A percentile compares a stretch with the other conserved stretches of the same genome.
Evolutionary conservation across 257 asterid genomes (phyloP).

Genomic region (Solanum piurae): DNA sequence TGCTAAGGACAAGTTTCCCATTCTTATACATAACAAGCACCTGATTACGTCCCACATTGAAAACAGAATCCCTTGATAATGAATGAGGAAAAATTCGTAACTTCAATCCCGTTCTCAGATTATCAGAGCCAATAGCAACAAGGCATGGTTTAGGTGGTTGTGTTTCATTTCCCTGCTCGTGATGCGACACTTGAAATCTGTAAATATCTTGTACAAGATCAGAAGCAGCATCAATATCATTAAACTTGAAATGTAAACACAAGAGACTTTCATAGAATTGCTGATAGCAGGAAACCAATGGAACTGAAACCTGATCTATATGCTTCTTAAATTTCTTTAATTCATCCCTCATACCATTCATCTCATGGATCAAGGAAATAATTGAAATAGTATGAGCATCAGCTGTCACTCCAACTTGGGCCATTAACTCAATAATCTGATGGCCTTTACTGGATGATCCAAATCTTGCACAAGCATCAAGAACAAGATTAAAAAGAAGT

Average conservation of each 20-base stretch:
- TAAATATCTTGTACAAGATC: conserved; percentile 43
- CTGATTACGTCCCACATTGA: conserved; percentile 25
- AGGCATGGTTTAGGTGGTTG: conserved; percentile 20
- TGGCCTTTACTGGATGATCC: conserved; percentile 56
- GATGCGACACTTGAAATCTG: conserved; percentile 3
- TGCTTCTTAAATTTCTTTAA: conserved; percentile 48
- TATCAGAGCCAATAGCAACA: conserved; percentile 58
- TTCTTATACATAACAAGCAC: conserved; percentile 33
- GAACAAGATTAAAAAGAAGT: conserved; percentile 63
- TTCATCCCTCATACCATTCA: conserved; percentile 61
- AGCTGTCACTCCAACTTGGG: conserved; percentile 45
- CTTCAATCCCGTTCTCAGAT: conserved; percentile 48
- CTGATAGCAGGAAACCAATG: conserved; percentile 31
- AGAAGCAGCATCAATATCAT: conserved; percentile 68
- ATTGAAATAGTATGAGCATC: conserved; percentile 62
- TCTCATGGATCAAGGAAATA: conserved; percentile 61
- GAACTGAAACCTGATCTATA: conserved; percentile 34
- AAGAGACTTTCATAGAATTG: conserved; percentile 61
- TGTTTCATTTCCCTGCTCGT: conserved; percentile 1
- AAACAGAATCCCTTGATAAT: conserved; percentile 39
- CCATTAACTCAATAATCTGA: conserved; percentile 67
- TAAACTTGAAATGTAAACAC: conserved; percentile 61
- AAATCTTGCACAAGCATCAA: conserved; percentile 65
- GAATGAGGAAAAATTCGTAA: conserved; percentile 43
- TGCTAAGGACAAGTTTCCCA: conserved; percentile 48